Base-by-base conservation (phyloP, 2,329 filamentous ascomycete genomes). In the Arthrinium puccinioides region DNA sequence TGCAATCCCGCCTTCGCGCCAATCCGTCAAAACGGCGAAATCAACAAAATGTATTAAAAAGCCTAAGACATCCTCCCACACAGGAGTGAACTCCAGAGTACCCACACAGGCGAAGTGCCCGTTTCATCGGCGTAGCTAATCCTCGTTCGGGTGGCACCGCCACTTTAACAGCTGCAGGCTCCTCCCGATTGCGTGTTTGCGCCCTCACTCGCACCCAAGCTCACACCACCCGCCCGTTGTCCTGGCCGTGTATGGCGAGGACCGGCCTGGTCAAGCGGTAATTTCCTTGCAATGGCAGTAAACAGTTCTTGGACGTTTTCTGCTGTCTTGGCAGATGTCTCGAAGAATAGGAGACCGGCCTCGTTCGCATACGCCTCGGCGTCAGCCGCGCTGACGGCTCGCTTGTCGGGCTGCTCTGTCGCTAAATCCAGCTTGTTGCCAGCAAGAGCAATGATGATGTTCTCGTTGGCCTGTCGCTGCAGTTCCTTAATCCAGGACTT, bases 401-500 rank as follows among this genome's bases (percentile, higher is more conserved):
- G 84, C 77, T 97, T 97, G 62, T 96, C 90, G 32, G 90, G 90
- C 59, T 87, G 85, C 57, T 95, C 89, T 46, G 81, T 89, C 45
- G 96, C 92, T 51, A 98, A 71, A 74, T 98, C 92, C 57, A 95
- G 74, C 70, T 98, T 97, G 75, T 98, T 98, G 46, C 92, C 92
- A 37, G 90, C 92, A 29, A 98, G 80, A 32, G 92, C 92, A 57
- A 98, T 98, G 64, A 98, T 89, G 63, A 98, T 98, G 67, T 97
- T 97, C 67, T 98, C 92, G 70, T 97, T 98, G 45, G 94, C 92
- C 68, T 98, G 92, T 59, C 92, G 83, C 66, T 98, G 92, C 38
- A 98, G 80, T 62, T 98, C 92, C 69, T 97, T 97, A 42, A 98
- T 90, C 92, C 92, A 98, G 30, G 89, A 85, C 67, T 98, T 98